These are phyloP conservation scores for Taxillus chinensis DNA, from an alignment of 164 flowering plant species.

Conservation along the genomic window DNA sequence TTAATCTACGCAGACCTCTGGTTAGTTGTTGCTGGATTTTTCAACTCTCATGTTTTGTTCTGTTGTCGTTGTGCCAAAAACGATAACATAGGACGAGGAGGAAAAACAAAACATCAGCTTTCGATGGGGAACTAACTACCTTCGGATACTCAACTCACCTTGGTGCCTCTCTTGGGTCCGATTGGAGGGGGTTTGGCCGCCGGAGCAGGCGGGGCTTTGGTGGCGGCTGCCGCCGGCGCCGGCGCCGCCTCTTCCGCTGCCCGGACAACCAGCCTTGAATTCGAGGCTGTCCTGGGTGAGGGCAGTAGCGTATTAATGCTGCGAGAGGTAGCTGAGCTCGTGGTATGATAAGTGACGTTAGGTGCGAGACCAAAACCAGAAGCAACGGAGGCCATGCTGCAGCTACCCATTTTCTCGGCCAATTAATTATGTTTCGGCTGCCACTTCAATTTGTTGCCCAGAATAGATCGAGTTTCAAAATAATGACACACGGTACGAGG, in stretches of 20 bases:
- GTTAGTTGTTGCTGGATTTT: no score
- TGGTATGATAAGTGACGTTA: conserved; percentile 17
- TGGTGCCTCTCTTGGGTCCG: conserved; percentile 94
- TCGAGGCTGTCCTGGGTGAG: conserved; percentile 16
- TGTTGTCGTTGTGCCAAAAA: no score
- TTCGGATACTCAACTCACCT: conserved; percentile 26
- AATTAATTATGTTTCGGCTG: neutral
- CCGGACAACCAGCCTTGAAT: conserved; percentile 51
- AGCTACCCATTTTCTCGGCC: conserved; percentile 40
- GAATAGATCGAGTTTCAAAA: neutral
- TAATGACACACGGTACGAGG: conserved; percentile 14
- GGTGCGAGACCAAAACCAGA: conserved; percentile 43
- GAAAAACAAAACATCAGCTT: no score
- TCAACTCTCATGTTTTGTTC: no score
- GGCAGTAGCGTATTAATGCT: conserved; percentile 18
- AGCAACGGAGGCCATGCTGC: conserved; percentile 72
- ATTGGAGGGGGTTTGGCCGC: conserved; percentile 75
- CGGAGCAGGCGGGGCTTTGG: conserved; percentile 29
- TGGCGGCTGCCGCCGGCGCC: conserved; percentile 34
- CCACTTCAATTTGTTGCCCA: neutral
- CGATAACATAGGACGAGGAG: no score
- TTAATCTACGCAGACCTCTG: no score
- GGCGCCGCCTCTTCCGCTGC: conserved; percentile 52
- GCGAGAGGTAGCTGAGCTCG: conserved; percentile 13
- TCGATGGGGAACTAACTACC: no score